Evolutionary conservation across 768 basidiomycete species (phyloP).

Genomic region (Lactarius evosmus): DNA sequence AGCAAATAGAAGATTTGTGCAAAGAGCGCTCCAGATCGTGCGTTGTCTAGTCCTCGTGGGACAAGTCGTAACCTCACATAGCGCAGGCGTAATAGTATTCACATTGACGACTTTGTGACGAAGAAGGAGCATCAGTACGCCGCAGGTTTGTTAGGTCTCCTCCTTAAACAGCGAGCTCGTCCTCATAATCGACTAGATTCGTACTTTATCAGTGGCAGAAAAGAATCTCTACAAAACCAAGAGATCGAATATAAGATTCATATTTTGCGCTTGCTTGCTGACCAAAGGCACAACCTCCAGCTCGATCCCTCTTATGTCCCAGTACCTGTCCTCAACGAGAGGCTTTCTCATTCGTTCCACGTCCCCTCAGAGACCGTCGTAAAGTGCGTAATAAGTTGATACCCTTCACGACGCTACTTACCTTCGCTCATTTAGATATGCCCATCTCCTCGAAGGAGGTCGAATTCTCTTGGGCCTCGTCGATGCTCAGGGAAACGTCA

Average conservation of each 20-base stretch:
- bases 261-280: neutral
- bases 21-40: neutral
- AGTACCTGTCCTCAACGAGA: neutral
- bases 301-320: slow-evolving; percentile 11
- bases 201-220: slow-evolving; percentile 3
- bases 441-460: slow-evolving; percentile 6
- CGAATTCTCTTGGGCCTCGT: neutral
- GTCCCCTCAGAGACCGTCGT: neutral
- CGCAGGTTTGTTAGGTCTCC: neutral
- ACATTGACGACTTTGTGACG: neutral
- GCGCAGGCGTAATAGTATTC: neutral
- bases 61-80: neutral
- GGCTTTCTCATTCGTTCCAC: neutral
- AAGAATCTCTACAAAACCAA: neutral
- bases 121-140: neutral
- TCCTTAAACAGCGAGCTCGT: neutral
- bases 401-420: no score
- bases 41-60: neutral
- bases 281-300: slow-evolving; percentile 4
- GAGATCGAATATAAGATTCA: neutral
- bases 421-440: neutral
- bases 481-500: neutral
- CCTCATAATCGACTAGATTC: neutral
- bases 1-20: neutral
- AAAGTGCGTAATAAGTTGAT: neutral